Percentiles rank a stretch among this genome's conserved stretches.
phyloP scores from a whole-genome alignment of 2,329 filamentous ascomycete genomes.

The Botrytis tulipae region DNA sequence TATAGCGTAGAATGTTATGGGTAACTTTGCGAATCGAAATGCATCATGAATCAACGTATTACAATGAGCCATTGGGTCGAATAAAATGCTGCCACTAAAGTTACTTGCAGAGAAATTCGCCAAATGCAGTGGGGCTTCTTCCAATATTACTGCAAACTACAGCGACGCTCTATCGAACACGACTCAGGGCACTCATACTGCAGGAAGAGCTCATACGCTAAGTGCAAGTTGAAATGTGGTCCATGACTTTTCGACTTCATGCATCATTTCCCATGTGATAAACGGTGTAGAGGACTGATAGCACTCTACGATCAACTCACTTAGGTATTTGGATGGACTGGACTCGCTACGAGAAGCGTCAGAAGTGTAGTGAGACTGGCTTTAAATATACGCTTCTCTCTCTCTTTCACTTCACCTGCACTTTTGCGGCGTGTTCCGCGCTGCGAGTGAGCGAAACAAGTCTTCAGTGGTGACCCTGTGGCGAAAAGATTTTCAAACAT shows the following conservation, averaged over 20 bases:
- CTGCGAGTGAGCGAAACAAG: neutral
- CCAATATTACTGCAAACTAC: neutral
- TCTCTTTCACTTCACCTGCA: neutral
- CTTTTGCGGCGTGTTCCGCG: neutral
- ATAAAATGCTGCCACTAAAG: neutral
- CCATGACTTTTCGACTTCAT: too few relatives aligned
- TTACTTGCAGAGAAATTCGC: too few relatives aligned
- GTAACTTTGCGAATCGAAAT: neutral
- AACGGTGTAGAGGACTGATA: too few relatives aligned
- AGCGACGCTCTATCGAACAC: neutral
- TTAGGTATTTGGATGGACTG: too few relatives aligned
- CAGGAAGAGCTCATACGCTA: neutral
- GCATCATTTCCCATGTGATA: too few relatives aligned
- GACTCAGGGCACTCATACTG: too few relatives aligned
- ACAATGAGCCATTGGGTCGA: neutral
- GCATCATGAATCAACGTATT: neutral
- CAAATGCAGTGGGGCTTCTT: neutral
- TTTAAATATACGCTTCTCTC: neutral
- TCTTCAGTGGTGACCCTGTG: too few relatives aligned
- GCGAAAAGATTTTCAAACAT: too few relatives aligned
- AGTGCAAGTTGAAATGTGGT: neutral
- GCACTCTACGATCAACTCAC: too few relatives aligned
- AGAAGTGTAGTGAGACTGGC: neutral
- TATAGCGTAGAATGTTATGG: neutral
- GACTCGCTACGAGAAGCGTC: neutral